These are phyloP conservation scores for Phytophthora pluvialis DNA, from an alignment of 352 stramenopile genomes.

Conservation along the genomic window DNA sequence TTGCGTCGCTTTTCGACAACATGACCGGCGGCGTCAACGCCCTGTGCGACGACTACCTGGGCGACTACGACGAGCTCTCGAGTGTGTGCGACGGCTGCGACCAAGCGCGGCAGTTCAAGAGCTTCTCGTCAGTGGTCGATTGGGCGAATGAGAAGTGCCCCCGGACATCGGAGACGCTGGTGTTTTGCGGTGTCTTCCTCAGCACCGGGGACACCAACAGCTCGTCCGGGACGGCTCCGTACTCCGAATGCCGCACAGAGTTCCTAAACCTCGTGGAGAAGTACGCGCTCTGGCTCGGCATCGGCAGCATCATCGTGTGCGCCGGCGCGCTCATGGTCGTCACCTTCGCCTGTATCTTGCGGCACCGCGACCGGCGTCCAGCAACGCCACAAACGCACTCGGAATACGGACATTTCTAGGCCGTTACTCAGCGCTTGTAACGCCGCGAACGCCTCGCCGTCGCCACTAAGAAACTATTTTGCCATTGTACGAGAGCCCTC, in stretches of 20 bases:
- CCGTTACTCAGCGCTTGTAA: constrained; percentile 22
- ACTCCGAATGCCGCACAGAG: constrained; percentile 54
- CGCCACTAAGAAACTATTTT: background rate
- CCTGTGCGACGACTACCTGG: constrained; percentile 61
- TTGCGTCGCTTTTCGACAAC: constrained; percentile 48
- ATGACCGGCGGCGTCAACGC: constrained; percentile 66
- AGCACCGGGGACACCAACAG: constrained; percentile 30
- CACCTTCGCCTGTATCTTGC: constrained; percentile 57
- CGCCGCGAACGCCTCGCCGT: background rate
- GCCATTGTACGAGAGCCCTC: background rate
- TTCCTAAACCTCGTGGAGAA: constrained; percentile 58
- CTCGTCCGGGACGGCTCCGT: constrained; percentile 48
- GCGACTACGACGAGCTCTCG: constrained; percentile 42
- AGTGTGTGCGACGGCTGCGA: constrained; percentile 62
- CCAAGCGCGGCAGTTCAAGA: constrained; percentile 58
- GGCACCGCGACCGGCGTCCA: constrained; percentile 22
- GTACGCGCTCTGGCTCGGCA: constrained; percentile 44
- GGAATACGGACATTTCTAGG: constrained; percentile 35
- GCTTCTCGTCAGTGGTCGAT: constrained; percentile 73
- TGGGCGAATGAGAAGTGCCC: constrained; percentile 85
- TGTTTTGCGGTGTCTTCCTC: constrained; percentile 75
- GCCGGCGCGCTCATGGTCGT: constrained; percentile 51
- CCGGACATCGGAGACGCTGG: constrained; percentile 44
- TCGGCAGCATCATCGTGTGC: constrained; percentile 51
- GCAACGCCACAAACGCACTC: constrained; percentile 11